Evolutionary conservation across 768 basidiomycete genomes (phyloP).

Genomic region (Tylopilus sp.): DNA sequence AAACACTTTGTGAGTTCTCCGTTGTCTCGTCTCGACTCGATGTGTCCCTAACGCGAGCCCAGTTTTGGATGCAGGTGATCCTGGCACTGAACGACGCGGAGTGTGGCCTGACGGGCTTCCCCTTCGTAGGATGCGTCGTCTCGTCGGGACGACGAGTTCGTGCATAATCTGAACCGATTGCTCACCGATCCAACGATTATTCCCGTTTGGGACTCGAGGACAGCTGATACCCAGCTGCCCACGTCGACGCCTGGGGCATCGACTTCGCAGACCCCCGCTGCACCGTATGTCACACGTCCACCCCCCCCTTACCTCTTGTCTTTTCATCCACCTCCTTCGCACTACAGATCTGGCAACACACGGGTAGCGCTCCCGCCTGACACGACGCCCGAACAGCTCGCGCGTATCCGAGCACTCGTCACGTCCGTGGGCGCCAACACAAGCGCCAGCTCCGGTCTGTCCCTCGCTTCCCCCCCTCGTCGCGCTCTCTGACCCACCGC

Average conservation of each 20-base stretch:
- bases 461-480: neutral
- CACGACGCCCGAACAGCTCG: conserved; percentile 62
- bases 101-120: neutral
- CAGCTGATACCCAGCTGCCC: conserved; percentile 41
- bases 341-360: conserved; percentile 10
- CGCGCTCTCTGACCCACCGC: neutral
- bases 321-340: neutral
- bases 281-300: conserved; percentile 14
- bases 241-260: conserved; percentile 38
- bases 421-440: conserved; percentile 40
- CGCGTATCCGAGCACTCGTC: conserved; percentile 55
- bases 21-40: neutral
- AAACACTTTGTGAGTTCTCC: conserved; percentile 80
- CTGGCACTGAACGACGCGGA: neutral
- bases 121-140: conserved; percentile 57
- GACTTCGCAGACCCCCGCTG: conserved; percentile 33
- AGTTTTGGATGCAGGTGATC: conserved; percentile 88
- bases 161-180: conserved; percentile 65
- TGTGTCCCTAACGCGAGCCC: conserved; percentile 2
- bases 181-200: conserved; percentile 63
- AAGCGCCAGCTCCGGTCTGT: conserved; percentile 15
- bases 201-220: conserved; percentile 52
- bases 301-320: neutral
- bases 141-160: conserved; percentile 69
- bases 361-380: conserved; percentile 8